A percentile compares a stretch with the other conserved stretches of the same genome.
These are phyloP conservation scores for Yarrowia phangngaensis DNA, from an alignment of 805 yeast genomes.

Conservation along the genomic window DNA sequence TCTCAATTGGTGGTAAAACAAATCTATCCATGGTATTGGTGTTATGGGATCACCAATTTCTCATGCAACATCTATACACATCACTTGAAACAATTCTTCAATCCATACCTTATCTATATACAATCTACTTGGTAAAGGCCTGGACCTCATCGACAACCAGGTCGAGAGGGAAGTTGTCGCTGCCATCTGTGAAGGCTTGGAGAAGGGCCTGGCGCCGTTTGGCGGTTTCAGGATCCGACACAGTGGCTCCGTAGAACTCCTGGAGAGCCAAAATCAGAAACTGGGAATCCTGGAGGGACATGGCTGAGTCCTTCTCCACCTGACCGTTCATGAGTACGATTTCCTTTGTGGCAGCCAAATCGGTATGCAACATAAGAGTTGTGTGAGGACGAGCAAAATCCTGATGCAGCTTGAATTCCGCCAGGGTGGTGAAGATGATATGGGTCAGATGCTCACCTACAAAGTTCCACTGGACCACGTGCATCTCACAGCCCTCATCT, in stretches of 20 bases:
- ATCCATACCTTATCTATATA: neutral
- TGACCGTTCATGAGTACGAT: slow-evolving; percentile 82
- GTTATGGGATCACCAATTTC: too few species aligned
- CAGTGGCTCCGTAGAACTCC: slow-evolving; percentile 55
- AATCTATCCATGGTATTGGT: too few species aligned
- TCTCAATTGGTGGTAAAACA: too few species aligned
- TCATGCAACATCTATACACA: too few species aligned
- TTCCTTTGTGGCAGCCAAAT: slow-evolving; percentile 54
- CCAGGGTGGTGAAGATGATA: slow-evolving; percentile 84
- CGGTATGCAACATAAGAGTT: slow-evolving; percentile 81
- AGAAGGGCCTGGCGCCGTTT: slow-evolving; percentile 56
- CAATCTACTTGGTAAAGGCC: slow-evolving; percentile 43
- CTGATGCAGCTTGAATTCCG: slow-evolving; percentile 83
- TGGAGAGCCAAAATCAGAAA: slow-evolving; percentile 45
- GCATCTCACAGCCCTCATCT: slow-evolving; percentile 61
- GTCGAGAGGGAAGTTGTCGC: slow-evolving; percentile 61
- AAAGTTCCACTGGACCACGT: slow-evolving; percentile 89
- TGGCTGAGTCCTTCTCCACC: slow-evolving; percentile 65
- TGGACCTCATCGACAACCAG: slow-evolving; percentile 68
- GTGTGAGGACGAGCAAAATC: slow-evolving; percentile 96
- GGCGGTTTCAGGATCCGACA: slow-evolving; percentile 38
- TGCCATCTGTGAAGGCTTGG: slow-evolving; percentile 66
- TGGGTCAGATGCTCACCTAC: slow-evolving; percentile 81
- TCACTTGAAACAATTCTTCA: neutral
- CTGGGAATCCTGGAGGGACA: slow-evolving; percentile 73